Conservation (phyloP, 2,329 filamentous ascomycete species). For the Teratosphaeria nubilosa region DNA sequence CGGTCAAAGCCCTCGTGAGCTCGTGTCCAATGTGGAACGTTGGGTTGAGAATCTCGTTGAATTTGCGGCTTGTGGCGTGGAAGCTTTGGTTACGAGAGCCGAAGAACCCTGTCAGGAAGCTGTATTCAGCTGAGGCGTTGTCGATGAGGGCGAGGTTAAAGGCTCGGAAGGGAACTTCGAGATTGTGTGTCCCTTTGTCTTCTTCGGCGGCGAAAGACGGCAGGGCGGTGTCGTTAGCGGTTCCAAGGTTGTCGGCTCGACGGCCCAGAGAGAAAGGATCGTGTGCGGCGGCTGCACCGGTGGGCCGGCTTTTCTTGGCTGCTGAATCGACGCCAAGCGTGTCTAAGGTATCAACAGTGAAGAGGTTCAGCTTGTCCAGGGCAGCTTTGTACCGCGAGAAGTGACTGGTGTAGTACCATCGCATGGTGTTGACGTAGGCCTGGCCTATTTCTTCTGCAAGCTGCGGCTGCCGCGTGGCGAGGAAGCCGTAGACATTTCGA, state of each 20-base stretch:
- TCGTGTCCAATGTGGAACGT: conserved; percentile 74
- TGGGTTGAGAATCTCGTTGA: conserved; percentile 79
- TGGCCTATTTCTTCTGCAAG: conserved; percentile 82
- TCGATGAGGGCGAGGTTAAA: conserved; percentile 92
- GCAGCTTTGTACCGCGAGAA: conserved; percentile 81
- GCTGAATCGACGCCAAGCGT: conserved; percentile 58
- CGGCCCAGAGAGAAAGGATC: conserved; percentile 86
- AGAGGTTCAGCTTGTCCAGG: conserved; percentile 73
- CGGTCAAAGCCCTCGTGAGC: conserved; percentile 65
- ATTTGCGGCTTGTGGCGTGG: conserved; percentile 69
- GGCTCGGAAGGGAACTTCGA: conserved; percentile 84
- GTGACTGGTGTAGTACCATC: conserved; percentile 92
- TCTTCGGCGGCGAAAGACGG: conserved; percentile 88
- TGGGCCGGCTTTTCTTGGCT: conserved; percentile 26
- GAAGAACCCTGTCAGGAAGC: conserved; percentile 86
- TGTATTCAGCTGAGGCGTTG: conserved; percentile 90
- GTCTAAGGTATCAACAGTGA: conserved; percentile 72
- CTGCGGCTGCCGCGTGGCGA: conserved; percentile 70
- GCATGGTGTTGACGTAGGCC: conserved; percentile 96
- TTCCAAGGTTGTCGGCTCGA: conserved; percentile 70
- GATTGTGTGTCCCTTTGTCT: conserved; percentile 71
- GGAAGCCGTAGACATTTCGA: conserved; percentile 78
- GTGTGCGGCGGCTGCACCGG: conserved; percentile 35
- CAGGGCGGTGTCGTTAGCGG: conserved; percentile 62
- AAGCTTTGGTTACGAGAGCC: conserved; percentile 55